Evolutionary conservation across 2,329 filamentous ascomycete genomes (phyloP), one percentile per base, ranked within the genome.

Genomic region (Zymoseptoria brevis): DNA sequence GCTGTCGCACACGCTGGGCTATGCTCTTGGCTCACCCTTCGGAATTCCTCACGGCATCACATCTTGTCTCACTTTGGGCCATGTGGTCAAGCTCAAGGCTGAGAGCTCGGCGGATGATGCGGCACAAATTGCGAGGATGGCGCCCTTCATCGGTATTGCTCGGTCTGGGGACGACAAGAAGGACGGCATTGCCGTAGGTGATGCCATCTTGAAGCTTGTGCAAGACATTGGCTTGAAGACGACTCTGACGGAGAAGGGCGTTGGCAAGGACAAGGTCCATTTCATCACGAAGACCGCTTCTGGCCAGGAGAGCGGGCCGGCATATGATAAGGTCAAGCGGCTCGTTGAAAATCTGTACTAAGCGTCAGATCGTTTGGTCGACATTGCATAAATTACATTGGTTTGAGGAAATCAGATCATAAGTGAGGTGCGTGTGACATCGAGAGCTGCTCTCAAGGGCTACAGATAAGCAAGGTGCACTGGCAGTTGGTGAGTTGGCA

Each of bases 11-110:
- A 62, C 67, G 1, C 64, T 75, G 1, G 74, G 74, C 0, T 82
- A 83, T 64, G 80, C 81, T 0, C 69, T 84, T 2, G 81, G 81
- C 0, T 76, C 74, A 2, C 81, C 81, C 0, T 84, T 83, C 62
- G 68, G 72, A 0, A 83, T 84, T 48, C 81, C 81, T 0, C 81
- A 84, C 62, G 81, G 81, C 0, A 77, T 82, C 52, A 84, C 81
- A 0, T 79, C 75, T 1, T 83, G 81, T 64, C 65, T 84, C 53
- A 82, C 80, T 0, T 72, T 84, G 0, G 79, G 79, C 0, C 78
- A 80, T 57, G 81, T 83, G 0, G 76, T 83, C 3, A 80, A 79
- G 67, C 69, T 83, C 19, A 83, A 82, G 63, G 78, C 80, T 0
- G 62, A 71, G 51, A 69, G 68, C 9, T 76, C 77, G 5, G 68